Evolutionary conservation across 768 basidiomycete species (phyloP).

Genomic region (Gymnopilus dilepis): DNA sequence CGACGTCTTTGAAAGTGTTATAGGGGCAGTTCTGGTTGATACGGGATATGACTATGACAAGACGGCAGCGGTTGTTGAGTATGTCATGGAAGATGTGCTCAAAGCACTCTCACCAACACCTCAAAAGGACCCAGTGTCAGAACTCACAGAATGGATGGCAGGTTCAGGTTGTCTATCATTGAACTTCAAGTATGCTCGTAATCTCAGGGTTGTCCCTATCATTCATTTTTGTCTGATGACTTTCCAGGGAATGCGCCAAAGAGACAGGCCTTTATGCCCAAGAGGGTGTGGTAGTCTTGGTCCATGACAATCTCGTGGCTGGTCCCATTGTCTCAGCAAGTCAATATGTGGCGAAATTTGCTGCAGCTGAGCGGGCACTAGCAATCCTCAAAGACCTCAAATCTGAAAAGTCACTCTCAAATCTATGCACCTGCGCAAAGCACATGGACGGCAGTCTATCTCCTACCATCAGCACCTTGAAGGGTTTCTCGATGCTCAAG

Average conservation of each 20-base stretch:
- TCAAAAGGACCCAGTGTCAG: slow-evolving; percentile 73
- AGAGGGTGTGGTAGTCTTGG: slow-evolving; percentile 59
- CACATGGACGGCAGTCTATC: slow-evolving; percentile 4
- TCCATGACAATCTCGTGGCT: slow-evolving; percentile 60
- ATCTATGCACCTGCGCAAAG: slow-evolving; percentile 42
- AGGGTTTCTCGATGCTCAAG: background rate
- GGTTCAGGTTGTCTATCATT: slow-evolving; percentile 56
- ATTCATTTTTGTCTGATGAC: background rate
- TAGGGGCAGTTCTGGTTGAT: slow-evolving; percentile 87
- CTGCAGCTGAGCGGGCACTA: slow-evolving; percentile 68
- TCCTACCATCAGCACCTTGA: background rate
- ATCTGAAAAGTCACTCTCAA: slow-evolving; percentile 48
- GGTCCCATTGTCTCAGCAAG: slow-evolving; percentile 68
- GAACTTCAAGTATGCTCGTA: slow-evolving; percentile 33
- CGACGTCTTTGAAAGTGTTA: slow-evolving; percentile 84
- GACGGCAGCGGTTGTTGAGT: slow-evolving; percentile 62
- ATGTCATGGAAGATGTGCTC: slow-evolving; percentile 72
- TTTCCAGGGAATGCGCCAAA: slow-evolving; percentile 29
- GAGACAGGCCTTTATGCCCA: slow-evolving; percentile 20
- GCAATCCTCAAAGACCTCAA: slow-evolving; percentile 52
- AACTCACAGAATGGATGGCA: slow-evolving; percentile 71
- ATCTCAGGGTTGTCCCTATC: background rate
- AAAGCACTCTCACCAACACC: slow-evolving; percentile 61
- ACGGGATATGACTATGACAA: slow-evolving; percentile 75
- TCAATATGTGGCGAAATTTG: slow-evolving; percentile 65